Conservation (phyloP, 768 basidiomycete genomes). For the Rhizopogon vesiculosus region DNA sequence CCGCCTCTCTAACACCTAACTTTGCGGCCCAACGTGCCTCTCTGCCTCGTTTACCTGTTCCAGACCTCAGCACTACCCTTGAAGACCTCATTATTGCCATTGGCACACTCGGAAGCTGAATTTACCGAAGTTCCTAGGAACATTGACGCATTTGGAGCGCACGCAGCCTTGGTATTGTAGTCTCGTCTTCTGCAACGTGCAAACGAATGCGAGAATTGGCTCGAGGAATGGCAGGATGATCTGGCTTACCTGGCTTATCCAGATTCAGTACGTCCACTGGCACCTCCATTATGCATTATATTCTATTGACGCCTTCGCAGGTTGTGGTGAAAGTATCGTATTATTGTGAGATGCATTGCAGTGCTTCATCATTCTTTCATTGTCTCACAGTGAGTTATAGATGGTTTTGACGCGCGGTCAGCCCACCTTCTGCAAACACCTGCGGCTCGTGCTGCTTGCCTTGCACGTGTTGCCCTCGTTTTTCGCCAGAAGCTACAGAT, state of each 20-base stretch:
- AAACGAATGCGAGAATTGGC: constrained; percentile 65
- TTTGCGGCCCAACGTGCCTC: constrained; percentile 54
- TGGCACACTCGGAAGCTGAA: constrained; percentile 62
- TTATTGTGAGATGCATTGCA: constrained; percentile 63
- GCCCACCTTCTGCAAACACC: constrained; percentile 51
- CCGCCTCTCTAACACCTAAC: constrained; percentile 61
- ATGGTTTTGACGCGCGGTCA: constrained; percentile 76
- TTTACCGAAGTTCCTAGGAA: constrained; percentile 48
- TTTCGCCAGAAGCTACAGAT: constrained; percentile 68
- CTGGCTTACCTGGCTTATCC: constrained; percentile 76
- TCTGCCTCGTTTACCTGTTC: constrained; percentile 75
- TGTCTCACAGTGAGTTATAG: constrained; percentile 31
- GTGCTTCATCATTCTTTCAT: constrained; percentile 29
- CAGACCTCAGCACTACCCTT: constrained; percentile 61
- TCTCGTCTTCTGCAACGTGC: constrained; percentile 52
- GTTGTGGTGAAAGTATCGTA: constrained; percentile 93
- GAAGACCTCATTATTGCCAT: constrained; percentile 66
- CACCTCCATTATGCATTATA: neutral
- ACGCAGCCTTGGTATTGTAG: constrained; percentile 51
- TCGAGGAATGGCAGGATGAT: constrained; percentile 96
- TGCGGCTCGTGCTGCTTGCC: constrained; percentile 63
- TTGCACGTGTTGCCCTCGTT: constrained; percentile 67
- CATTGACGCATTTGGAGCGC: constrained; percentile 60
- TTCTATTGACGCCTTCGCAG: constrained; percentile 27
- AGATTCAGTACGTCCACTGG: constrained; percentile 57